Evolutionary conservation across 768 basidiomycete species (phyloP).

Genomic region (Naganishia kalamii): DNA sequence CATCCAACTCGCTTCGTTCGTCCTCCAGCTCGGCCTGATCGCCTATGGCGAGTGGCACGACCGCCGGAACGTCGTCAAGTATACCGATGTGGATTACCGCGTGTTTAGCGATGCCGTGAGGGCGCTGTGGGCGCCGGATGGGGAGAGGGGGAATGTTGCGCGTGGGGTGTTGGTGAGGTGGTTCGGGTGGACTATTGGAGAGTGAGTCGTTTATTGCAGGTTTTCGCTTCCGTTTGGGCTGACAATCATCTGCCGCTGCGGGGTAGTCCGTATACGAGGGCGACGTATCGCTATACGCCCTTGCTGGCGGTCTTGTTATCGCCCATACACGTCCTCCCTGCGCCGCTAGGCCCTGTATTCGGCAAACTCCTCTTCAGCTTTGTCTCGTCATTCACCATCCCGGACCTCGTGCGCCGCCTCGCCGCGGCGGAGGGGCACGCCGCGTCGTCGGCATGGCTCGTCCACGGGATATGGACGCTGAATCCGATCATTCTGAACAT

Average conservation of each 20-base stretch:
- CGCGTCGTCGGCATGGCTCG: constrained; percentile 22
- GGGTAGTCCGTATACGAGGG: constrained; percentile 74
- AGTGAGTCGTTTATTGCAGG: constrained; percentile 56
- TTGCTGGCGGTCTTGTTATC: constrained; percentile 73
- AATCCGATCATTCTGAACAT: constrained; percentile 94
- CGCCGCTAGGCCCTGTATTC: constrained; percentile 56
- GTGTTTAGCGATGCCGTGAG: constrained; percentile 89
- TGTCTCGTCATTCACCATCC: constrained; percentile 60
- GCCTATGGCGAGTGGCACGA: constrained; percentile 89
- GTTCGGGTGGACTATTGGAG: constrained; percentile 55
- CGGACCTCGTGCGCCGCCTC: not conserved
- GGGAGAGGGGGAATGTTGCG: constrained; percentile 31
- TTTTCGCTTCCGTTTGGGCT: constrained; percentile 4
- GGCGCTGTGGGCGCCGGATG: constrained; percentile 48
- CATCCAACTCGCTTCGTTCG: not conserved
- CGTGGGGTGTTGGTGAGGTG: constrained; percentile 55
- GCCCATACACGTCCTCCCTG: constrained; percentile 73
- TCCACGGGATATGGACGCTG: constrained; percentile 61
- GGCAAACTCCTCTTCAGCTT: constrained; percentile 83
- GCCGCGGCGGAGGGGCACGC: not conserved
- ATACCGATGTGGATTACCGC: constrained; percentile 95
- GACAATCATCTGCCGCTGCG: constrained; percentile 20
- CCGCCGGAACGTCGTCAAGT: constrained; percentile 72
- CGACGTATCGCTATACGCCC: constrained; percentile 96
- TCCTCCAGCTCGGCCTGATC: constrained; percentile 64